Evolutionary conservation across 2,329 filamentous ascomycete genomes (phyloP).

Genomic region (Daldinia sp.): DNA sequence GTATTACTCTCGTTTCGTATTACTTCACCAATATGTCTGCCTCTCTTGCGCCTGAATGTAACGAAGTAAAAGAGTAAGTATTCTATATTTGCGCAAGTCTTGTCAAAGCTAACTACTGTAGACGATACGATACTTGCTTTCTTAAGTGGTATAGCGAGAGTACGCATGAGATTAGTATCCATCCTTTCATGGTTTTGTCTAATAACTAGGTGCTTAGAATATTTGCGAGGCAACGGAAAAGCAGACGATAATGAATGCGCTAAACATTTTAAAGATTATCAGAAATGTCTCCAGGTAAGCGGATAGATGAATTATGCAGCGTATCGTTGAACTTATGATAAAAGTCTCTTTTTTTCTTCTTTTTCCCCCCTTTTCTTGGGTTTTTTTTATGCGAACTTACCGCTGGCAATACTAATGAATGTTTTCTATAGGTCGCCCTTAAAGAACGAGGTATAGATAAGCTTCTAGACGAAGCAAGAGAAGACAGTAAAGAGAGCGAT

Average conservation of each 20-base stretch:
- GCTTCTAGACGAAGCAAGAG: constrained; percentile 88
- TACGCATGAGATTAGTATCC: constrained; percentile 55
- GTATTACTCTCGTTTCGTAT: neutral
- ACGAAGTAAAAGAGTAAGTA: constrained; percentile 92
- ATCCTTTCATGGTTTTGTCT: constrained; percentile 30
- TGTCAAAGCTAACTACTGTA: constrained; percentile 49
- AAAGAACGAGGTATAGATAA: constrained; percentile 92
- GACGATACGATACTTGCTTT: constrained; percentile 96
- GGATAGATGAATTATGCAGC: neutral
- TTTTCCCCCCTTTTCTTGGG: too few species aligned
- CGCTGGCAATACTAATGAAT: constrained; percentile 7
- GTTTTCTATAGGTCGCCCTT: constrained; percentile 72
- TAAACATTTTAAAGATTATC: constrained; percentile 86
- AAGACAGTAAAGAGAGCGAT: constrained; percentile 90
- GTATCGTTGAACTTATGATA: neutral
- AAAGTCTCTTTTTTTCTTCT: too few species aligned
- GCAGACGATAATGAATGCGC: constrained; percentile 83
- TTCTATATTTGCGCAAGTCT: constrained; percentile 59
- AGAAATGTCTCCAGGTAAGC: constrained; percentile 81
- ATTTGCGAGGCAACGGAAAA: constrained; percentile 83
- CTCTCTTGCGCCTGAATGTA: constrained; percentile 93
- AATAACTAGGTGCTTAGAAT: constrained; percentile 71
- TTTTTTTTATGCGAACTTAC: neutral
- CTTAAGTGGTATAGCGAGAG: constrained; percentile 99
- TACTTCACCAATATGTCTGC: constrained; percentile 75